Conservation (phyloP, 2,329 filamentous ascomycete species). For the Annulohypoxylon truncatum region DNA sequence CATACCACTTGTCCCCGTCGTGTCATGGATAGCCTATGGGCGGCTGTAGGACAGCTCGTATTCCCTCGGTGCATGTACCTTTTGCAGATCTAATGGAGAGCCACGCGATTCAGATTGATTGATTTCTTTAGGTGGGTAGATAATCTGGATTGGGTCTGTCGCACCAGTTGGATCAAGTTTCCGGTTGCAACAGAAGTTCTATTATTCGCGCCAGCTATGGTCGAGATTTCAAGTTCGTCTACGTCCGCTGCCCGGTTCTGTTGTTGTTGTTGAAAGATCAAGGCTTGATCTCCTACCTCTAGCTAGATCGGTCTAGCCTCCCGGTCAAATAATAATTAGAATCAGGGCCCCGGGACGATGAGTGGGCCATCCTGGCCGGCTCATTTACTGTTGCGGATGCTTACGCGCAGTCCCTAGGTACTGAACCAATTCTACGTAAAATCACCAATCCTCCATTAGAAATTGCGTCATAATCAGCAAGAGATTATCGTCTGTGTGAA, state of each 20-base stretch:
- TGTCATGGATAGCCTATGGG: constrained; percentile 25
- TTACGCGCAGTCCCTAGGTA: constrained; percentile 23
- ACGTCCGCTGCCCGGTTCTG: not conserved
- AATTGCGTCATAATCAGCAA: constrained; percentile 34
- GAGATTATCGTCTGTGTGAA: not conserved
- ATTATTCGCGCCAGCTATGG: constrained; percentile 4
- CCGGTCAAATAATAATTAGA: constrained; percentile 28
- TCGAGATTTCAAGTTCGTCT: constrained; percentile 3
- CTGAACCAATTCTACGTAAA: constrained; percentile 7
- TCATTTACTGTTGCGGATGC: constrained; percentile 33
- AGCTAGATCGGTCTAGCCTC: constrained; percentile 21
- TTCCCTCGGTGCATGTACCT: constrained; percentile 30
- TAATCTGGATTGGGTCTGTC: constrained; percentile 10
- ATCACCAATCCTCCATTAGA: constrained; percentile 4
- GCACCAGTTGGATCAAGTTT: constrained; percentile 9
- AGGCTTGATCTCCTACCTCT: not conserved
- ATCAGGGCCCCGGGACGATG: constrained; percentile 30
- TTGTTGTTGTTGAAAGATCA: constrained; percentile 8
- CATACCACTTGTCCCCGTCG: constrained; percentile 24
- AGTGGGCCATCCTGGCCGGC: constrained; percentile 29
- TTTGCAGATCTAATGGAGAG: constrained; percentile 24
- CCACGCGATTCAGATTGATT: constrained; percentile 40
- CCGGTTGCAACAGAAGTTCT: not conserved
- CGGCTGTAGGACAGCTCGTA: constrained; percentile 32
- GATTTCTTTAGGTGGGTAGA: constrained; percentile 23